phyloP scores from a whole-genome alignment of 257 asterid species.

The Galeopsis tetrahit region DNA sequence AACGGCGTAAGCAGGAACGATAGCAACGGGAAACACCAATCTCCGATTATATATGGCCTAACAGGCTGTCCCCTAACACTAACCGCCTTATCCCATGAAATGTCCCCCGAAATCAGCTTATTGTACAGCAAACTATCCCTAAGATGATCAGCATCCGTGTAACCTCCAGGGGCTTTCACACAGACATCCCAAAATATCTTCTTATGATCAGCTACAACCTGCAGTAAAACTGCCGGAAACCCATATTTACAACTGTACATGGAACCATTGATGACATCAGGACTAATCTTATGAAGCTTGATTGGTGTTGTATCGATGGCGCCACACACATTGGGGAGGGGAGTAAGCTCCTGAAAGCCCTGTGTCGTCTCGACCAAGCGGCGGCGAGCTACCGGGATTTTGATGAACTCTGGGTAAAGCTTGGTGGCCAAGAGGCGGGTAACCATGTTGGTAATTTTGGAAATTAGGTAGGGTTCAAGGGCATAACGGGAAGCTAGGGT shows the following conservation, averaged over 20 bases:
- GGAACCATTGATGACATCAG: conserved; percentile 56
- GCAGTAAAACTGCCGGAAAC: conserved; percentile 75
- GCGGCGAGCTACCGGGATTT: conserved; percentile 79
- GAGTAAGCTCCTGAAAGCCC: conserved; percentile 81
- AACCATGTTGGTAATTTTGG: conserved; percentile 95
- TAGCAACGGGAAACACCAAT: conserved; percentile 82
- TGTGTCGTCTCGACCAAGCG: conserved; percentile 79
- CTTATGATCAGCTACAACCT: conserved; percentile 93
- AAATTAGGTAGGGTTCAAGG: conserved; percentile 91
- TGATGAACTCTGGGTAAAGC: conserved; percentile 88
- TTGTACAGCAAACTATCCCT: conserved; percentile 86
- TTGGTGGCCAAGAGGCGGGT: conserved; percentile 95
- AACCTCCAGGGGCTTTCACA: conserved; percentile 94
- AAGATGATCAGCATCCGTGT: conserved; percentile 87
- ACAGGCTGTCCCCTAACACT: conserved; percentile 83
- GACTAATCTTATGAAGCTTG: conserved; percentile 61
- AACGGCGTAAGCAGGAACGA: conserved; percentile 87
- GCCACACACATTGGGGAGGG: conserved; percentile 85
- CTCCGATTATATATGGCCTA: conserved; percentile 92
- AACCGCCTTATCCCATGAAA: conserved; percentile 83
- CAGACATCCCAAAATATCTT: conserved; percentile 98
- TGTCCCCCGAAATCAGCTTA: conserved; percentile 72
- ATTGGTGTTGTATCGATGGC: conserved; percentile 86
- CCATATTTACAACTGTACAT: conserved; percentile 69
- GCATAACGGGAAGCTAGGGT: conserved; percentile 85